Conservation (phyloP, 2,329 filamentous ascomycete species). For the Xylariales sp. region DNA sequence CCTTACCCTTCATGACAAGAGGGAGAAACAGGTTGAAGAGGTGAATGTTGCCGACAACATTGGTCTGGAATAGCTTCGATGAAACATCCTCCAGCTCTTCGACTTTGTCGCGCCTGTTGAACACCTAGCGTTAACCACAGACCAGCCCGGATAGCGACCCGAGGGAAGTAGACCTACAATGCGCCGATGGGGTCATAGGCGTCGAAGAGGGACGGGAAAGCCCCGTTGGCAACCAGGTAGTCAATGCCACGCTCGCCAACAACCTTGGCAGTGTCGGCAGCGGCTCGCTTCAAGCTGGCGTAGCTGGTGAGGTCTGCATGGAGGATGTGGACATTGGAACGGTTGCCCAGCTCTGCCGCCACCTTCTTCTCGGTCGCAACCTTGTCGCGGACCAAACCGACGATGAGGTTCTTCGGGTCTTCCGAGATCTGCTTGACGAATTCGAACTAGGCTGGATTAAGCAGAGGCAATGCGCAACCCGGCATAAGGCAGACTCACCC, state of each 20-base stretch:
- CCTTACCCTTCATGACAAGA: no score
- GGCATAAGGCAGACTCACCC: conserved; percentile 6
- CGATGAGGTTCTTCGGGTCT: conserved; percentile 35
- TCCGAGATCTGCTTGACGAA: conserved; percentile 39
- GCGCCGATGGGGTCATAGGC: no score
- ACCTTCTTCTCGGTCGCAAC: conserved; percentile 36
- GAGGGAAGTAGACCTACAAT: no score
- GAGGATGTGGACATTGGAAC: conserved; percentile 39
- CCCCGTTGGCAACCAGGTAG: conserved; percentile 5
- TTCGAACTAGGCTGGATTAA: conserved; percentile 34
- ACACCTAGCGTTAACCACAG: no score
- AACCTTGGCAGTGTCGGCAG: conserved; percentile 20
- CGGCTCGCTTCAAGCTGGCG: conserved; percentile 28
- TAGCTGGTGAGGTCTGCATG: conserved; percentile 38
- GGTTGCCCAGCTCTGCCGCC: conserved; percentile 28
- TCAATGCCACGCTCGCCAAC: conserved; percentile 15
- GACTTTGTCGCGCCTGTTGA: no score
- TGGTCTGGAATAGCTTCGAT: no score
- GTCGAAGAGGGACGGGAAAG: no score
- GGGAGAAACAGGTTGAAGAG: no score
- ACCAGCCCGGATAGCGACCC: no score
- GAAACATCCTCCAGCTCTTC: no score
- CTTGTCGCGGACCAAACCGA: conserved; percentile 44
- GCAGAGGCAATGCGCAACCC: conserved; percentile 3
- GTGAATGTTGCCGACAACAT: no score